Base-by-base conservation (phyloP, 768 basidiomycete species). In the Pleurotus eryngii region DNA sequence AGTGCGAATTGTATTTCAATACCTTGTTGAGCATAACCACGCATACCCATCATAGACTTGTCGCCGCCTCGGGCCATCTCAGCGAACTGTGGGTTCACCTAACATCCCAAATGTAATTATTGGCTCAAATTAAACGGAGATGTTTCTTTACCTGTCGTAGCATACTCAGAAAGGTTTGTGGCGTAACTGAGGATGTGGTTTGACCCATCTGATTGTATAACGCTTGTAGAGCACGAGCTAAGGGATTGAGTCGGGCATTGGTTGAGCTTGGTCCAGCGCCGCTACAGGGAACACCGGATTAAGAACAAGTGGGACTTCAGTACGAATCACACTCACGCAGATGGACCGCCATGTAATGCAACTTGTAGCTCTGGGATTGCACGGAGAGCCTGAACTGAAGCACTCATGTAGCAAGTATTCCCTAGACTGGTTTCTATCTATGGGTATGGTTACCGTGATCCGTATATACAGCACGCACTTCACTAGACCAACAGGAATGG, bases 331-430 rank as follows among this genome's bases (percentile, higher is more conserved):
- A 70, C 82, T 61, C 67, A 89, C 83, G 73, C 71, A 42, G 51
- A 54, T 42, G 51, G 37, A 11, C 38, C 39, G 24, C 39, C 39
- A 64, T 70, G 70, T 18, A 98, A 78, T 0, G 92, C 90, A 1
- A 78, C 68, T 65, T 90, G 87, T 4, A 99, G 81, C 64, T 97
- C 94, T 2, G 95, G 95, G 49, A 99, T 88, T 3, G 91, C 86
- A 20, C 93, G 89, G 60, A 99, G 81, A n/a, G 90, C 87, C 75
- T 99, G 97, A 1, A 98, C 77, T 1, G 92, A 93, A 1, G 97
- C 86, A 68, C 96, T 98, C 89, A 98, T 93, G 74, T 99, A 99
- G 66, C 96, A 98, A 0, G 95, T 98, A 68, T 98, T 98, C 37
- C 96, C 95, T 38, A 95, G 75, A 65, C 83, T 85, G 61, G 57